These are phyloP conservation scores for Trichophyton verrucosum DNA, from an alignment of 2,329 filamentous ascomycete species.

Conservation along the genomic window DNA sequence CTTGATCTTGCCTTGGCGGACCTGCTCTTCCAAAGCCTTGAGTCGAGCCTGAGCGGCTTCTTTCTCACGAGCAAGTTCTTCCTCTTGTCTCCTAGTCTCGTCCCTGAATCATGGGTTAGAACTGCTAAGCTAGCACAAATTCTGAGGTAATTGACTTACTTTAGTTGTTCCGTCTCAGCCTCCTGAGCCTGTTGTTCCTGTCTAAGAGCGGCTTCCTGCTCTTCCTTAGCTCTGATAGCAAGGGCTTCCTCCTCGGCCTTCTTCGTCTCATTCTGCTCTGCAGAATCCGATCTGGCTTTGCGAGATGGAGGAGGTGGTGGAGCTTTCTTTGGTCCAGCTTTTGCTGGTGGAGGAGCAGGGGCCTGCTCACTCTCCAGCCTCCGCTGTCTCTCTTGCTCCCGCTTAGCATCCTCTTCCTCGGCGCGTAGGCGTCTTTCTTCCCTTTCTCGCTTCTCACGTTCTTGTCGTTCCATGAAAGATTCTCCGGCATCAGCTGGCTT, in stretches of 20 bases:
- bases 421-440: slow-evolving; percentile 79
- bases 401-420: slow-evolving; percentile 82
- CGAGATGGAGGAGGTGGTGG: slow-evolving; percentile 61
- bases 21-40: slow-evolving; percentile 83
- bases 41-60: slow-evolving; percentile 71
- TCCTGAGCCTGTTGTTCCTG: slow-evolving; percentile 67
- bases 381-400: slow-evolving; percentile 76
- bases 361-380: slow-evolving; percentile 67
- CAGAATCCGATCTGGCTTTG: slow-evolving; percentile 49
- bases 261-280: slow-evolving; percentile 45
- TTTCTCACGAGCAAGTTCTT: slow-evolving; percentile 66
- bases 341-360: slow-evolving; percentile 42
- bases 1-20: slow-evolving; percentile 82
- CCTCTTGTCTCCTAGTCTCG: slow-evolving; percentile 61
- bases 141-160: slow-evolving; percentile 51
- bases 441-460: slow-evolving; percentile 76
- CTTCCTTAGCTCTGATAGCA: slow-evolving; percentile 33
- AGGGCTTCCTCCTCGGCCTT: slow-evolving; percentile 43
- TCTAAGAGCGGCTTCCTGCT: slow-evolving; percentile 42
- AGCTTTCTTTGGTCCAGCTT: slow-evolving; percentile 48
- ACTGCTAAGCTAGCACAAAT: not conserved
- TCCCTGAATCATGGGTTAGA: slow-evolving; percentile 41
- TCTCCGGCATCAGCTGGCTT: slow-evolving; percentile 71
- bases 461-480: slow-evolving; percentile 67
- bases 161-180: slow-evolving; percentile 58